Evolutionary conservation across 352 stramenopile genomes (phyloP), one percentile per base, ranked within the genome.

Genomic region (Phytophthora tentaculata): DNA sequence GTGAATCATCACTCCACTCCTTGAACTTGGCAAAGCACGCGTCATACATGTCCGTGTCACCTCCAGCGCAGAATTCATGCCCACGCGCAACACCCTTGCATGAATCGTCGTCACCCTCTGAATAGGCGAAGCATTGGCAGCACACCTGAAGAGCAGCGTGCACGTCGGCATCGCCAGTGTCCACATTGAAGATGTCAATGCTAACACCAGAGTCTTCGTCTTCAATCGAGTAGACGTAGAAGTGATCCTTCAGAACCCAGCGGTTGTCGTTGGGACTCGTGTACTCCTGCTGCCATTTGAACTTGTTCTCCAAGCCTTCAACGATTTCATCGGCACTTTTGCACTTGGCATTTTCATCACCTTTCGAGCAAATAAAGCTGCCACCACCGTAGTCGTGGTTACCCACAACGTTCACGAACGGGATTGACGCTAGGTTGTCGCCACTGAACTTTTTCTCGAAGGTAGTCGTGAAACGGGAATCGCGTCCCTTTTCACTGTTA

Each of bases 301-400:
- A 85, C 35, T 84, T 82, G 29, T 80, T 65, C 29, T 81, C 64
- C 0, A 83, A 56, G 12, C 22, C 67, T 13, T 45, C 51, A 23
- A 78, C 32, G 3, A 80, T 19, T 5, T 64, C 75, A 14, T 71
- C 62, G 5, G 73, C 37, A n/a, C 26, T 69, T 13, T 45, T 55
- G 48, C 76, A 84, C 45, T 79, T 66, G n/a, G 62, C 64, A 2
- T 51, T 69, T 12, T 77, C 24, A 26, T 74, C 65, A 6, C 67
- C 69, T 39, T 72, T 56, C 4, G 58, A 64, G 65, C 81, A 90
- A 48, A 88, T 73, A 67, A 76, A 88, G 60, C 72, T 80, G 39
- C 63, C 77, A 28, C 80, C 81, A 28, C 80, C 77, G 61, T 86
- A 88, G 69, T 90, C 81, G 74, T 88, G 81, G 66, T 90, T 90